phyloP scores from a whole-genome alignment of 192 early-diverging fungal genomes.

The Chytriomyces hyalinus region DNA sequence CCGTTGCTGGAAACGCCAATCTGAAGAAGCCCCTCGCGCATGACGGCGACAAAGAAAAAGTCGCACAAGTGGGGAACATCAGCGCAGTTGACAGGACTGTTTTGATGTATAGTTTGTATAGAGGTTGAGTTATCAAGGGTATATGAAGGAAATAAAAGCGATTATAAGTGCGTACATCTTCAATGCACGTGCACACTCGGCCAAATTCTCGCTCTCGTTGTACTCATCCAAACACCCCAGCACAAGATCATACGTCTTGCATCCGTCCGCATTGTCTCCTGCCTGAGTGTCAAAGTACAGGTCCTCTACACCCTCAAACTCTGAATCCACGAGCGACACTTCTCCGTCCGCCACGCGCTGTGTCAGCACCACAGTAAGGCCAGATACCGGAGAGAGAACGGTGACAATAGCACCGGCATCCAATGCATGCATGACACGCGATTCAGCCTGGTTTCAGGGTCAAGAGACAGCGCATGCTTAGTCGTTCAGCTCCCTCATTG shows the following conservation, averaged over 20 bases:
- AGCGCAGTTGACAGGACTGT: constrained; percentile 92
- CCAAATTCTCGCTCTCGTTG: not conserved
- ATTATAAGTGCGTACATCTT: not conserved
- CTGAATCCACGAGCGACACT: constrained; percentile 52
- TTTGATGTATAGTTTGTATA: not conserved
- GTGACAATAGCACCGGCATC: constrained; percentile 82
- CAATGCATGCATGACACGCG: constrained; percentile 79
- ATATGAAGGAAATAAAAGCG: not conserved
- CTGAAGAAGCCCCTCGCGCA: constrained; percentile 49
- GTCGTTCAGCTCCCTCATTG: not conserved
- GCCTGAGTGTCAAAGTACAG: constrained; percentile 34
- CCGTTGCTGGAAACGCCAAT: constrained; percentile 89
- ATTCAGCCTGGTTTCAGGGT: constrained; percentile 56
- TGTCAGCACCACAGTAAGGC: constrained; percentile 68
- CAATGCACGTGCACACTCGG: constrained; percentile 21
- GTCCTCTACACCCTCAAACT: constrained; percentile 53
- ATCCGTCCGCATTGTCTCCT: not conserved
- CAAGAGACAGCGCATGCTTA: no score
- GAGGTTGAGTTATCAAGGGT: not conserved
- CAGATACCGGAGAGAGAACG: constrained; percentile 66
- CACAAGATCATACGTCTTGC: constrained; percentile 3
- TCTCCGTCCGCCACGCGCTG: constrained; percentile 62
- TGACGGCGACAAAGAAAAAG: constrained; percentile 91
- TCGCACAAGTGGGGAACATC: constrained; percentile 90
- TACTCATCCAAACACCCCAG: constrained; percentile 25